Percentiles rank a stretch among this genome's conserved stretches.
phyloP scores from a whole-genome alignment of 2,329 filamentous ascomycete genomes.

The Conoideocrella luteorostrata region DNA sequence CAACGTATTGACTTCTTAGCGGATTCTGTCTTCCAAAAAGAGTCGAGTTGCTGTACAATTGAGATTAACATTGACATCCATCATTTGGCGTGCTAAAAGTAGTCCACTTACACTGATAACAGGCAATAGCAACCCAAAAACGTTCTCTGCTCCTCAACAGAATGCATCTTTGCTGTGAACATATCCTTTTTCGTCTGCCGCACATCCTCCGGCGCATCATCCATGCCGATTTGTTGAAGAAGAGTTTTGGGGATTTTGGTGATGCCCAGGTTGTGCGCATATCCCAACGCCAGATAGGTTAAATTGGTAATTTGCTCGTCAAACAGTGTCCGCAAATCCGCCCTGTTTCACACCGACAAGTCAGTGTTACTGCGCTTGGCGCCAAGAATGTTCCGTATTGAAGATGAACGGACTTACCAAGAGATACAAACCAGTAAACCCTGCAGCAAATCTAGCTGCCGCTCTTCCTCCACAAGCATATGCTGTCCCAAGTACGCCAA shows the following conservation, averaged over 20 bases:
- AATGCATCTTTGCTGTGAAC: conserved; percentile 18
- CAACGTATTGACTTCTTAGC: conserved; percentile 25
- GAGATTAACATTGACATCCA: background rate
- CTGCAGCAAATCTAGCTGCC: conserved; percentile 37
- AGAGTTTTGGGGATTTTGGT: conserved; percentile 14
- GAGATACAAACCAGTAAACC: conserved; percentile 38
- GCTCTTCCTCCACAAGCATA: conserved; percentile 34
- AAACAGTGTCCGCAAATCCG: conserved; percentile 26
- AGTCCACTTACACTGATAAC: conserved; percentile 29
- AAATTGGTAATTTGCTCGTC: conserved; percentile 30
- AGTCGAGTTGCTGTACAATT: conserved; percentile 24
- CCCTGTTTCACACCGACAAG: conserved; percentile 26
- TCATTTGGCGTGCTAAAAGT: too few relatives aligned
- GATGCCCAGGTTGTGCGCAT: conserved; percentile 34
- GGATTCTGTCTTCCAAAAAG: conserved; percentile 29
- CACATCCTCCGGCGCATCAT: conserved; percentile 7
- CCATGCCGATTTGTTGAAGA: conserved; percentile 10
- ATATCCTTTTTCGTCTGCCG: conserved; percentile 13
- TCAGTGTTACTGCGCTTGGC: too few relatives aligned
- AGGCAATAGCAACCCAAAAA: conserved; percentile 34
- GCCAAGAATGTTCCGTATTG: too few relatives aligned
- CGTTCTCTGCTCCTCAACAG: conserved; percentile 30
- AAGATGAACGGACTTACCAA: conserved; percentile 36
- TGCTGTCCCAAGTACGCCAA: conserved; percentile 30
- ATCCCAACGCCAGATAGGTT: conserved; percentile 33